Conservation (phyloP, 2,329 filamentous ascomycete genomes). For the Fusarium anguioides region DNA sequence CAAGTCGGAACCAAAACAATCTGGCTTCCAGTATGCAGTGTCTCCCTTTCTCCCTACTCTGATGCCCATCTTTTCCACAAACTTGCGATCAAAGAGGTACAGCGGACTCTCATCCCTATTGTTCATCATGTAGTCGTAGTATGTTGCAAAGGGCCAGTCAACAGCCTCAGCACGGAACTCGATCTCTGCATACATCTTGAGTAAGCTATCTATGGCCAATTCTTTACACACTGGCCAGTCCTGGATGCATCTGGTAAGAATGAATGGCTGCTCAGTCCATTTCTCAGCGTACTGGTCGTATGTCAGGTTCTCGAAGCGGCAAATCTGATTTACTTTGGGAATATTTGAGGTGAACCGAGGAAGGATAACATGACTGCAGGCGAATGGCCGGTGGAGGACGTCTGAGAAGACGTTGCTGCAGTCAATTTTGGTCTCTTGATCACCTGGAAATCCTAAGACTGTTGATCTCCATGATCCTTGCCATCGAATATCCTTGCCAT, state of each 20-base stretch:
- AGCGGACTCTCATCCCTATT: slow-evolving; percentile 88
- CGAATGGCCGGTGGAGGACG: slow-evolving; percentile 87
- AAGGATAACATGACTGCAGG: slow-evolving; percentile 82
- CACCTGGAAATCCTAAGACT: slow-evolving; percentile 67
- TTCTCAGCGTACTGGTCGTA: slow-evolving; percentile 77
- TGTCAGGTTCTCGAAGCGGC: slow-evolving; percentile 74
- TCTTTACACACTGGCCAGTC: slow-evolving; percentile 80
- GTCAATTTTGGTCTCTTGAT: slow-evolving; percentile 68
- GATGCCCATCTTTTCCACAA: slow-evolving; percentile 86
- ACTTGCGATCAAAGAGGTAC: slow-evolving; percentile 90
- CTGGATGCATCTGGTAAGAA: slow-evolving; percentile 84
- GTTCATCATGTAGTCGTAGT: slow-evolving; percentile 83
- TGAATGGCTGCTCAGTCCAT: slow-evolving; percentile 87
- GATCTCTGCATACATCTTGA: slow-evolving; percentile 71
- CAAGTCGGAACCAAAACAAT: slow-evolving; percentile 87
- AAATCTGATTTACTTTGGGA: slow-evolving; percentile 77
- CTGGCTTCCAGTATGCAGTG: slow-evolving; percentile 79
- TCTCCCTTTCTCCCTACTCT: slow-evolving; percentile 64
- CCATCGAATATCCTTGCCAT: slow-evolving; percentile 65
- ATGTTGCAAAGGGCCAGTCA: slow-evolving; percentile 87
- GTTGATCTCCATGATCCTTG: slow-evolving; percentile 87
- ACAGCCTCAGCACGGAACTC: slow-evolving; percentile 92
- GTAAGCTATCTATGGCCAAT: slow-evolving; percentile 79
- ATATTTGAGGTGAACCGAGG: slow-evolving; percentile 76
- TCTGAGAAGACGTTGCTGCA: slow-evolving; percentile 90